Conservation (phyloP, 306 rosid genomes). For the Lotus japonicus region DNA sequence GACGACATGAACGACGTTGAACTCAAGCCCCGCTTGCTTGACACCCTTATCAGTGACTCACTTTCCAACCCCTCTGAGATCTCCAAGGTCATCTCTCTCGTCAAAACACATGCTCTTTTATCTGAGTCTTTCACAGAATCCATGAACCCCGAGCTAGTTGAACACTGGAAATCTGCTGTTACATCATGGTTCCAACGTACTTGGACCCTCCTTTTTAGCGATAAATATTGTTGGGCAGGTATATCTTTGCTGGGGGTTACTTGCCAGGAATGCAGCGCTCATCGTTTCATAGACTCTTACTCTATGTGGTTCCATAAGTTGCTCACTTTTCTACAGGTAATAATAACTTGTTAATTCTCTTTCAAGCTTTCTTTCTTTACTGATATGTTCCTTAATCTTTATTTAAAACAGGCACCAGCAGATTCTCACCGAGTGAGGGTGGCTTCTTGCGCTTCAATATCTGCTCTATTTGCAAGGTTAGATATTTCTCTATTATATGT, state of each 20-base stretch:
- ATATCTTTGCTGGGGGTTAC: conserved; percentile 76
- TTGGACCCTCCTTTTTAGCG: conserved; percentile 36
- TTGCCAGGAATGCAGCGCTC: conserved; percentile 65
- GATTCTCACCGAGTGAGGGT: conserved; percentile 62
- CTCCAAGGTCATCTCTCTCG: conserved; percentile 35
- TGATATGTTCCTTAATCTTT: conserved; percentile 25
- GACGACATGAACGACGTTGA: conserved; percentile 68
- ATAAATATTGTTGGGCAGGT: conserved; percentile 92
- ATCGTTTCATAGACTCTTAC: conserved; percentile 63
- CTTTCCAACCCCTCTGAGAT: conserved; percentile 34
- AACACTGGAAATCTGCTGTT: conserved; percentile 60
- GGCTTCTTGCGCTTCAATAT: conserved; percentile 69
- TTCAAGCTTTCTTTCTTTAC: background rate
- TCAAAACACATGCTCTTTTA: conserved; percentile 60
- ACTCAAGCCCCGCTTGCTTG: conserved; percentile 67
- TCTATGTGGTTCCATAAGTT: conserved; percentile 59
- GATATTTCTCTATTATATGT: conserved; percentile 12
- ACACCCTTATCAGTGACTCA: conserved; percentile 41
- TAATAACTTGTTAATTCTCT: background rate
- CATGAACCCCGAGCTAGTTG: conserved; percentile 28
- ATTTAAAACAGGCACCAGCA: conserved; percentile 38
- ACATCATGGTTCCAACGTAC: conserved; percentile 64
- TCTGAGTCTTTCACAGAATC: conserved; percentile 34
- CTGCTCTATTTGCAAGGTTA: conserved; percentile 76
- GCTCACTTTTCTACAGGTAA: conserved; percentile 66